These are phyloP conservation scores for Pseudocercospora ulei DNA, from an alignment of 2,329 filamentous ascomycete genomes.

Conservation along the genomic window DNA sequence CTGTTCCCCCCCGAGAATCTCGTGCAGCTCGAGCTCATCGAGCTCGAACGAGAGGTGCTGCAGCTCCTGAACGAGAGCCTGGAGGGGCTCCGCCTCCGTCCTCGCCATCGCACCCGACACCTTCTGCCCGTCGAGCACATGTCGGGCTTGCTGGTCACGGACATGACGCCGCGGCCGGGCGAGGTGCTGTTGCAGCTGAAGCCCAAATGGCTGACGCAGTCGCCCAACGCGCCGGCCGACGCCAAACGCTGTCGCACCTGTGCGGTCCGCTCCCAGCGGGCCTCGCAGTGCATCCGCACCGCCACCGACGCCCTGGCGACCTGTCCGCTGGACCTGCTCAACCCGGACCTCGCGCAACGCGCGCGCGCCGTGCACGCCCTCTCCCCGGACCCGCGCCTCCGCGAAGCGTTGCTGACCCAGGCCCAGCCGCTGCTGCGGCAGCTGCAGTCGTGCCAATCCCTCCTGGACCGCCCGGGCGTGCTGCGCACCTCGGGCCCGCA, in stretches of 20 bases:
- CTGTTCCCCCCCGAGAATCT: conserved; percentile 31
- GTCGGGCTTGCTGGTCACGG: conserved; percentile 32
- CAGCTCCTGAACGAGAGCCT: conserved; percentile 25
- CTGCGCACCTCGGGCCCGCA: conserved; percentile 10
- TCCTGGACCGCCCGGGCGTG: conserved; percentile 36
- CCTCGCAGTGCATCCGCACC: conserved; percentile 22
- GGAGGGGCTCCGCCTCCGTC: conserved; percentile 18
- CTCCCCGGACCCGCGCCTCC: conserved; percentile 23
- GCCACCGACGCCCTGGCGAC: conserved; percentile 30
- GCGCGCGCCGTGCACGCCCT: conserved; percentile 23
- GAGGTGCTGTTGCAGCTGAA: conserved; percentile 38
- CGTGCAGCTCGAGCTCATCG: conserved; percentile 29
- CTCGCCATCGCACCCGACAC: conserved; percentile 25
- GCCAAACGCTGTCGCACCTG: conserved; percentile 42
- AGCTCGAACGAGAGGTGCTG: conserved; percentile 21
- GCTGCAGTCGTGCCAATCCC: conserved; percentile 34
- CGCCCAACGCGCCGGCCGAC: conserved; percentile 37
- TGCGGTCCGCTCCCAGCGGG: conserved; percentile 37
- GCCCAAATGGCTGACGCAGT: conserved; percentile 44
- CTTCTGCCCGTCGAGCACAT: conserved; percentile 26
- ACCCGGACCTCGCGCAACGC: conserved; percentile 25
- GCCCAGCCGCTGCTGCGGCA: conserved; percentile 35
- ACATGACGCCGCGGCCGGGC: conserved; percentile 30
- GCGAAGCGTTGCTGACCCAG: conserved; percentile 26
- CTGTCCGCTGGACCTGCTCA: conserved; percentile 39